phyloP scores from a whole-genome alignment of 129 eudicot species.

The Smallanthus sonchifolius region DNA sequence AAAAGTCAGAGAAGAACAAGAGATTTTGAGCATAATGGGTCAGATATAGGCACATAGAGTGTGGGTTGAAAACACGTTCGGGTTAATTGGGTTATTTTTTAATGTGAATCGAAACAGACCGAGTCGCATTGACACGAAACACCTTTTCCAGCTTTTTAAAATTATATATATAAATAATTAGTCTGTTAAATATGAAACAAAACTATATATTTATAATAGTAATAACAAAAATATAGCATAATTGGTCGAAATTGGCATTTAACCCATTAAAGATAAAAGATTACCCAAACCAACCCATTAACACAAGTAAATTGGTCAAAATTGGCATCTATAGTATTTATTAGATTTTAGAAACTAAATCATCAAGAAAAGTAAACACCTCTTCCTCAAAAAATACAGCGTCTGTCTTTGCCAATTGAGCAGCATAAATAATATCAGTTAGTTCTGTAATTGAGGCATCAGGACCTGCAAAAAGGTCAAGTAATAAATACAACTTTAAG shows the following conservation, averaged over 20 bases:
- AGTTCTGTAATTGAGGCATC: constrained; percentile 49
- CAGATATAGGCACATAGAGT: background rate
- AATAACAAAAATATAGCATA: too few relatives aligned
- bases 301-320: background rate
- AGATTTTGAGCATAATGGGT: background rate
- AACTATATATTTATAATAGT: background rate
- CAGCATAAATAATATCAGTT: constrained; percentile 64
- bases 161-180: background rate
- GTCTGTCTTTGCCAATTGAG: constrained; percentile 62
- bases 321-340: background rate
- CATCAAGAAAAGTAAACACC: constrained; percentile 22
- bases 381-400: constrained; percentile 38
- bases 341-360: background rate
- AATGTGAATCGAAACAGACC: background rate
- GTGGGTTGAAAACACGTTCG: background rate
- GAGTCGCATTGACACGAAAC: background rate
- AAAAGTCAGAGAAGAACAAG: background rate
- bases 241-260: background rate
- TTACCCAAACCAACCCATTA: background rate
- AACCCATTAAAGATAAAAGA: background rate
- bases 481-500: background rate
- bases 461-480: constrained; percentile 45
- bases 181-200: background rate
- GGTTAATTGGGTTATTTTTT: background rate
- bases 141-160: background rate